Conservation (phyloP, 768 basidiomycete species). For the Dioszegia crocea region DNA sequence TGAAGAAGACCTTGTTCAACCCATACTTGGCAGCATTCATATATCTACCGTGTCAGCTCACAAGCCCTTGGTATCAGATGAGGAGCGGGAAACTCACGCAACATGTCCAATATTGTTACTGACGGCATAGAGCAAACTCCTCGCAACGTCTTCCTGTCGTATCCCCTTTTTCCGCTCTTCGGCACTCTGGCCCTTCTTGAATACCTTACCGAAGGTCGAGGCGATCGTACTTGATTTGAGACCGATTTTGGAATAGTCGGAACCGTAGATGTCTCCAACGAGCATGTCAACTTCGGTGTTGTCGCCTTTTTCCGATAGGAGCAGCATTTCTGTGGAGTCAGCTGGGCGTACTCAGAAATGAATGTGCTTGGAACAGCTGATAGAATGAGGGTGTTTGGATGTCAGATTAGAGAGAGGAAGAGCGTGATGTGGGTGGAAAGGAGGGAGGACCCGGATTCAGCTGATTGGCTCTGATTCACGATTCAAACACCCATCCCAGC, state of each 20-base stretch:
- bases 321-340: slow-evolving; percentile 75
- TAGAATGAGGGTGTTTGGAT: too few species aligned
- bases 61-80: background rate
- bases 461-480: too few species aligned
- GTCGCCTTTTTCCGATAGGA: slow-evolving; percentile 86
- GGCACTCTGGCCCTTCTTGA: slow-evolving; percentile 62
- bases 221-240: slow-evolving; percentile 98
- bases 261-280: slow-evolving; percentile 98
- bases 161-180: slow-evolving; percentile 72
- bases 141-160: slow-evolving; percentile 86
- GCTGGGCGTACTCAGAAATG: slow-evolving; percentile 3
- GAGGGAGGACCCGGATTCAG: background rate
- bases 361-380: too few species aligned
- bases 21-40: slow-evolving; percentile 99
- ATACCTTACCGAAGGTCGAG: slow-evolving; percentile 97
- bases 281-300: slow-evolving; percentile 96
- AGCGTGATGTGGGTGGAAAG: background rate
- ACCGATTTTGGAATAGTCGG: slow-evolving; percentile 89
- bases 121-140: slow-evolving; percentile 88
- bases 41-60: slow-evolving; percentile 57
- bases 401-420: too few species aligned
- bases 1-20: slow-evolving; percentile 95
- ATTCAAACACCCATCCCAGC: too few species aligned
- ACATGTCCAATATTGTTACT: slow-evolving; percentile 99
- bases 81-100: slow-evolving; percentile 65